phyloP scores from a whole-genome alignment of 163 green algal species.

The Scenedesmus sp. region DNA sequence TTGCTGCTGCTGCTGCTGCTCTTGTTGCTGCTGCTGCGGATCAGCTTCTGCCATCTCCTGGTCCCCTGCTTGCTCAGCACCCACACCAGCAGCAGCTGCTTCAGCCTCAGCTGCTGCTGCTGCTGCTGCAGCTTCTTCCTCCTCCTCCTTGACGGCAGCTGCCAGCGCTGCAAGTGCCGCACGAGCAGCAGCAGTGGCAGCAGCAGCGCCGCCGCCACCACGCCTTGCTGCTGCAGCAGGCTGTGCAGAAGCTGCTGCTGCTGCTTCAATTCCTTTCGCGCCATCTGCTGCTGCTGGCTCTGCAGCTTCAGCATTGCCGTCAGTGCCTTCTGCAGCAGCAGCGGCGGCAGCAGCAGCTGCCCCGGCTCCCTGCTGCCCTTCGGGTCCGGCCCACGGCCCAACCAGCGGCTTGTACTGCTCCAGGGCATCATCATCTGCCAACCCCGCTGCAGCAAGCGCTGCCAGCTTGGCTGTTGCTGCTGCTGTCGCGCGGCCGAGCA shows the following conservation, averaged over 20 bases:
- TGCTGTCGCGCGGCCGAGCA: conserved; percentile 27
- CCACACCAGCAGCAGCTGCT: conserved; percentile 10
- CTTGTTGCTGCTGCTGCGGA: not conserved
- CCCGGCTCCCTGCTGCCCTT: not conserved
- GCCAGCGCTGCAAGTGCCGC: conserved; percentile 6
- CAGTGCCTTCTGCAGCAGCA: not conserved
- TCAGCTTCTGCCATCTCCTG: not conserved
- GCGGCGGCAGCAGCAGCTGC: not conserved
- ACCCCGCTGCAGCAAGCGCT: conserved; percentile 6
- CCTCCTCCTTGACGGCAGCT: not conserved
- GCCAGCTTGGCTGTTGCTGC: conserved; percentile 32
- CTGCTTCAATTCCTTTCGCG: not conserved
- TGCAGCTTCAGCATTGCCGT: not conserved
- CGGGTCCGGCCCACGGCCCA: conserved; percentile 7
- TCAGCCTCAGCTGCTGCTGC: not conserved
- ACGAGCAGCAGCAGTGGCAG: conserved; percentile 9
- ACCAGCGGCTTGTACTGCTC: conserved; percentile 9
- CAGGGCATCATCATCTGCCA: conserved; percentile 13
- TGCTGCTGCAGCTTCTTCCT: not conserved
- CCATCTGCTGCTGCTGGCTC: not conserved
- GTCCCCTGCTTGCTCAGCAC: not conserved
- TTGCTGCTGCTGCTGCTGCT: too few species aligned
- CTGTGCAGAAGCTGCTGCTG: not conserved
- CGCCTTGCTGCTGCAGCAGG: conserved; percentile 8
- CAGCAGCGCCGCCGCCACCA: conserved; percentile 6